Evolutionary conservation across 345 rosid genomes (phyloP), one percentile per base, ranked within the genome.

Genomic region (Streptanthus diversifolius): DNA sequence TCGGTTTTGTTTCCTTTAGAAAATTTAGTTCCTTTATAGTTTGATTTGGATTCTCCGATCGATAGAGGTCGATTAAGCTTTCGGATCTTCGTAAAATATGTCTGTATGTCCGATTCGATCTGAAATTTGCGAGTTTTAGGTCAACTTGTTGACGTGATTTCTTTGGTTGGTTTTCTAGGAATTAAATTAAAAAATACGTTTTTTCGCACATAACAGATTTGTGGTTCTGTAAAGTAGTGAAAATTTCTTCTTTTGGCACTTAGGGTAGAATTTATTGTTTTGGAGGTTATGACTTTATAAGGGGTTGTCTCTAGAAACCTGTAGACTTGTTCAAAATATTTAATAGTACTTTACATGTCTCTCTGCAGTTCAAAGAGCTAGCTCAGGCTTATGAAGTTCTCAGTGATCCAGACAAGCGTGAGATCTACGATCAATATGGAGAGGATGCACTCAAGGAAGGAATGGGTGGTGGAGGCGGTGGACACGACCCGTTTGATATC

Each of bases 361-460:
- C 7, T 75, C 11, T 77, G 82, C 84, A 93, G 98, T 93, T 93
- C 45, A 90, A 93, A 63, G 98, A 93, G 87, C 65, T 93, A 44
- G 93, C 93, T 0, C 90, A 93, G 79, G 97, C 97, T 11, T 93
- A 90, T 62, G 98, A 90, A 82, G 90, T 88, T 4, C 71, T 93
- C 32, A 90, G 88, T 67, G 98, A 93, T 66, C 96, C 96, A 0
- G 97, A 93, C 77, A 90, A 93, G 68, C 92, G 97, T 15, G 90
- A 87, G 79, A 85, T 93, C 19, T 90, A 93, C 64, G 96, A 93
- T 70, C 89, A 88, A 54, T 88, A 86, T 18, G 98, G 98, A 4
- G 98, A 93, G 74, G 97, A 93, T 65, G 96, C 93, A 3, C 95
- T 92, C 63, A 92, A 92, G 87, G 98, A 92, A 41, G 97, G 98